Base-by-base conservation (phyloP, 345 rosid species). In the Euphorbia peplus region DNA sequence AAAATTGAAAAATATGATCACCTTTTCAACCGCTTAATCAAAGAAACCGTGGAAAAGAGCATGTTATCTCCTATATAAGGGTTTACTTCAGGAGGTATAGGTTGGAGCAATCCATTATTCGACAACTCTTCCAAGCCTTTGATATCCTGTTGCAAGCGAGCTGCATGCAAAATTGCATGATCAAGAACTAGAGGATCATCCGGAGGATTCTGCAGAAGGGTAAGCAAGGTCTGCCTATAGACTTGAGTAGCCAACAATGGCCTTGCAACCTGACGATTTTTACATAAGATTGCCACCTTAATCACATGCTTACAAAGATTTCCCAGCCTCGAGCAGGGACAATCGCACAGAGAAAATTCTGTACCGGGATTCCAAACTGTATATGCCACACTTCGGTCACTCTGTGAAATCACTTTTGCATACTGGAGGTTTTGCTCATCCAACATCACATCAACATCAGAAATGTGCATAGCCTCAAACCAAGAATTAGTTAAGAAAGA, bases 331-430 rank as follows among this genome's bases (percentile, higher is more conserved):
- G 86, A 80, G 78, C 81, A 76, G 52, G 67, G 52, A 50, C 88
- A 84, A 60, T 82, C 82, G 46, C 88, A 84, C 61, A 76, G 50
- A 12, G 88, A 70, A 67, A 84, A 84, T 67, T 84, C 88, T 3
- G 88, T 80, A 56, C 86, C 88, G 70, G 86, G 88, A 72, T 76
- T 84, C 86, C 83, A 78, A 62, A 82, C 60, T 30, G 75, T 64
- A 68, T 78, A 78, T 11, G 70, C 80, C 67, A 70, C 32, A 70
- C 64, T 80, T 70, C 82, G 75, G 66, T 84, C 80, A 6, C 78
- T 73, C 71, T 82, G 82, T 3, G 86, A 82, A 58, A 82, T 72
- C 30, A 82, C 83, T 71, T 82, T 80, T 70, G 84, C 84, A 42
- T 78, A 66, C 46, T 74, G 83, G 30, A 80, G 83, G 70, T 80